phyloP scores from a whole-genome alignment of 495 filamentous ascomycete genomes.

The Stereocaulon alpinum region DNA sequence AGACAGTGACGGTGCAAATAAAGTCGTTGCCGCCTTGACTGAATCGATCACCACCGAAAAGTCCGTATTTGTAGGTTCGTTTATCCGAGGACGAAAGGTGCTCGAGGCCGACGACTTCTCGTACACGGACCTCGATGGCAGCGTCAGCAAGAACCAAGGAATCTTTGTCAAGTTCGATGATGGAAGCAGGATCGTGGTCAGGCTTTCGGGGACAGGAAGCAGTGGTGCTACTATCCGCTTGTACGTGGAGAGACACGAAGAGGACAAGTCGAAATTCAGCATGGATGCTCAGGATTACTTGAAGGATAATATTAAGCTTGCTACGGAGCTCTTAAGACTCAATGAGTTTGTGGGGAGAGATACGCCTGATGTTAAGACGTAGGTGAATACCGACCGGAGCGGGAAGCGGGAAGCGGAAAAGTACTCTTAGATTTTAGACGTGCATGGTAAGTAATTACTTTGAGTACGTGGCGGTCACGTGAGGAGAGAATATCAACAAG shows the following conservation, averaged over 20 bases:
- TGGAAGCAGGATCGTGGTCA: slow-evolving; percentile 86
- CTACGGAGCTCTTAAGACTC: slow-evolving; percentile 74
- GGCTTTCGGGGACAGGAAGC: slow-evolving; percentile 87
- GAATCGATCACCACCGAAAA: slow-evolving; percentile 57
- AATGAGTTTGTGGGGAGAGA: slow-evolving; percentile 81
- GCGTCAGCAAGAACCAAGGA: slow-evolving; percentile 90
- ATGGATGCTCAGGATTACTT: slow-evolving; percentile 89
- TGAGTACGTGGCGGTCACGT: too few relatives aligned
- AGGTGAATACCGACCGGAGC: neutral
- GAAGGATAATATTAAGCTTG: slow-evolving; percentile 73
- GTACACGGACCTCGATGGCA: slow-evolving; percentile 94
- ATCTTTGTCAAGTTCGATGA: slow-evolving; percentile 92
- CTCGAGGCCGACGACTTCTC: slow-evolving; percentile 87
- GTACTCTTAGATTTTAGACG: too few relatives aligned
- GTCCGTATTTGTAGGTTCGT: slow-evolving; percentile 70
- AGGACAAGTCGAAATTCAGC: slow-evolving; percentile 61
- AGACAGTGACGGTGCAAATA: slow-evolving; percentile 78
- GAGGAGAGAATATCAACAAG: too few relatives aligned
- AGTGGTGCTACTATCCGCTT: slow-evolving; percentile 92
- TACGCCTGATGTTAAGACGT: slow-evolving; percentile 59
- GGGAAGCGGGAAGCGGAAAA: too few relatives aligned
- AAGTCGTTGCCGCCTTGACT: slow-evolving; percentile 68
- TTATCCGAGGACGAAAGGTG: slow-evolving; percentile 71
- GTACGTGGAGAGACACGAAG: slow-evolving; percentile 88
- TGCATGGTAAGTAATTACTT: too few relatives aligned